phyloP scores from a whole-genome alignment of 257 asterid species.

The Pogostemon cablin region DNA sequence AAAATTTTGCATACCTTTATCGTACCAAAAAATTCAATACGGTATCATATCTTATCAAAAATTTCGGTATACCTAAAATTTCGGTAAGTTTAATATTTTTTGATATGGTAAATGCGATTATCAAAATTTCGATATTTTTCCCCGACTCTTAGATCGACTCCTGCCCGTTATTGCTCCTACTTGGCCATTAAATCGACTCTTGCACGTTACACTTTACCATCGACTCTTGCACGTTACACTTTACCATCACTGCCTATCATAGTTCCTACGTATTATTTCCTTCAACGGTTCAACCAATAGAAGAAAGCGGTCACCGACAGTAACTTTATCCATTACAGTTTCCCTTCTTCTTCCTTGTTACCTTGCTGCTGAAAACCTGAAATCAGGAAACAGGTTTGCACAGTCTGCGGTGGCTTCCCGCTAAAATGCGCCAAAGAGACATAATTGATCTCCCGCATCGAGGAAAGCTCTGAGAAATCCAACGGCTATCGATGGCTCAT shows the following conservation, averaged over 20 bases:
- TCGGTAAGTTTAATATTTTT: too few species aligned
- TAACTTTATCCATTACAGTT: conserved; percentile 11
- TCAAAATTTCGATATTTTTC: too few species aligned
- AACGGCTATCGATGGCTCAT: conserved; percentile 65
- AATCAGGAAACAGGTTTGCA: not conserved
- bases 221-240: conserved; percentile 17
- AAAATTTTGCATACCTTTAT: too few species aligned
- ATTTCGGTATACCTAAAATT: too few species aligned
- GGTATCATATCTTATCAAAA: too few species aligned
- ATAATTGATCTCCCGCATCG: conserved; percentile 23
- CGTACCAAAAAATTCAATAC: too few species aligned
- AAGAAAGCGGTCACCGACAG: conserved; percentile 29
- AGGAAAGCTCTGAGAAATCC: conserved; percentile 27
- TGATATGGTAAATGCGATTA: too few species aligned
- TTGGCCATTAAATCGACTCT: too few species aligned
- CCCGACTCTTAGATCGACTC: too few species aligned
- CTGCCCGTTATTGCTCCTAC: too few species aligned
- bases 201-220: conserved; percentile 20
- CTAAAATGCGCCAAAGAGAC: conserved; percentile 37
- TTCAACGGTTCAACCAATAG: too few species aligned
- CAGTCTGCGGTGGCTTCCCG: conserved; percentile 16
- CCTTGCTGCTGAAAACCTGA: conserved; percentile 26
- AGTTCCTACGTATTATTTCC: not conserved
- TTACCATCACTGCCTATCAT: conserved; percentile 24
- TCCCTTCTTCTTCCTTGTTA: conserved; percentile 26